A percentile compares a stretch with the other conserved stretches of the same genome.
phyloP scores from a whole-genome alignment of 2,329 filamentous ascomycete genomes.

The Beauveria asiatica region DNA sequence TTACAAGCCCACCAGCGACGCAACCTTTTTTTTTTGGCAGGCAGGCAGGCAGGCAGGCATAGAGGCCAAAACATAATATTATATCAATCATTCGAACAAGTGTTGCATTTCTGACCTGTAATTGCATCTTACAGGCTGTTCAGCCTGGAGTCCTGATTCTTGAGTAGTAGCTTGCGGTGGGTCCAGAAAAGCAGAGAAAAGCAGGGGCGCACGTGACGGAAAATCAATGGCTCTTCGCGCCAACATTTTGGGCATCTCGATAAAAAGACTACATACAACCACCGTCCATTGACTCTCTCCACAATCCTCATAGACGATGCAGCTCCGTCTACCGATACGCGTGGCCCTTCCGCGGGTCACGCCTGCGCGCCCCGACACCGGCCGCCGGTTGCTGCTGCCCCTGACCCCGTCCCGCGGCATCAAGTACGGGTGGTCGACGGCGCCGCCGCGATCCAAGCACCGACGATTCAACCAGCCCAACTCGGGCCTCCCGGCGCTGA shows the following conservation, averaged over 20 bases:
- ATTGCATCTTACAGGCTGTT: background rate
- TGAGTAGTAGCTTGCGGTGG: background rate
- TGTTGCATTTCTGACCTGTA: too few species aligned
- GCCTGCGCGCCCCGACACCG: slow-evolving; percentile 20
- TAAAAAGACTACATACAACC: slow-evolving; percentile 11
- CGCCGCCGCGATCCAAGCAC: slow-evolving; percentile 42
- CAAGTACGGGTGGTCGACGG: slow-evolving; percentile 54
- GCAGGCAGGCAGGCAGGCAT: too few species aligned
- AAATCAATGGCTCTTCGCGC: background rate
- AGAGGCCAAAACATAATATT: too few species aligned
- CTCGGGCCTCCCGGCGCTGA: slow-evolving; percentile 47
- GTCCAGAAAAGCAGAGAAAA: background rate
- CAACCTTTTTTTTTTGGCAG: too few species aligned
- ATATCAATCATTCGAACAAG: too few species aligned
- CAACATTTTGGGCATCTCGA: slow-evolving; percentile 5
- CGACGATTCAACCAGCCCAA: slow-evolving; percentile 53
- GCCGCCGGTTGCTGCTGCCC: slow-evolving; percentile 35
- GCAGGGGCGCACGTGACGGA: slow-evolving; percentile 7
- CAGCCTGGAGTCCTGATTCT: too few species aligned
- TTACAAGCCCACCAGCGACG: too few species aligned
- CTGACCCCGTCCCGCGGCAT: slow-evolving; percentile 40
- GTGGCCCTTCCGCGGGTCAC: slow-evolving; percentile 33
- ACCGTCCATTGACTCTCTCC: slow-evolving; percentile 11
- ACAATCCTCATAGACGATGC: slow-evolving; percentile 28
- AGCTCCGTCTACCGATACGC: slow-evolving; percentile 35